Evolutionary conservation across 164 flowering plant species (phyloP), one percentile per base, ranked within the genome.

Genomic region (Chimonanthus praecox): DNA sequence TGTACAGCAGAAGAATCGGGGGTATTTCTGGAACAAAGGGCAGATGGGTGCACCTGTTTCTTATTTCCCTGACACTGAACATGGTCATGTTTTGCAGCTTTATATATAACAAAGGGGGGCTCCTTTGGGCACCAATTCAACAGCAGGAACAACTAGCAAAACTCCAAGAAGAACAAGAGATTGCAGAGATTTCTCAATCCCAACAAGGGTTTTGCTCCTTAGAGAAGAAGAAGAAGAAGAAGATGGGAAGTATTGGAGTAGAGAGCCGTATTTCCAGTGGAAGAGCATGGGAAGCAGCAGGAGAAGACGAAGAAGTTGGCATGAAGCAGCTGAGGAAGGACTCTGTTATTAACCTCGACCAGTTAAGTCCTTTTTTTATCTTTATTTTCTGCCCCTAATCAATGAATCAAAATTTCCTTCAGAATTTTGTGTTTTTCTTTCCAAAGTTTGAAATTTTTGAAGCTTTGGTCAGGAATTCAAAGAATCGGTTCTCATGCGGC

Each of bases 261-360:
- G 73, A 71, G n/a, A 33, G 51, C 20, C 54, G 67, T 20, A 61
- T 71, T 44, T 58, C 47, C 73, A 58, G 73, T 49, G 73, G 68
- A 18, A 47, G 61, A 33, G 15, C 10, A 3, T 51, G 16, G 0
- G 78, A 62, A 18, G 81, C 73, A n/a, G 81, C 45, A 51, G 60
- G n/a, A 54, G 60, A 54, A 54, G 60, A 13, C 1, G 21, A 20
- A 33, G 33, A 33, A 33, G 33, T 33, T 33, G 33, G 33, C 33
- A 65, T 16, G 21, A 80, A 78, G 33, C 78, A 74, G 70, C 64
- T 75, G 18, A 45, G 75, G 4, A 50, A 75, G 6, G 73, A 79
- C 47, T 67, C 81, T 13, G 78, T 89, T 13, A 81, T 92, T 71
- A 88, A 92, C 73, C 88, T 92, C 2, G 94, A 90, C 69, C 92